These are phyloP conservation scores for Neltuma alba DNA, from an alignment of 306 rosid genomes.

Conservation along the genomic window DNA sequence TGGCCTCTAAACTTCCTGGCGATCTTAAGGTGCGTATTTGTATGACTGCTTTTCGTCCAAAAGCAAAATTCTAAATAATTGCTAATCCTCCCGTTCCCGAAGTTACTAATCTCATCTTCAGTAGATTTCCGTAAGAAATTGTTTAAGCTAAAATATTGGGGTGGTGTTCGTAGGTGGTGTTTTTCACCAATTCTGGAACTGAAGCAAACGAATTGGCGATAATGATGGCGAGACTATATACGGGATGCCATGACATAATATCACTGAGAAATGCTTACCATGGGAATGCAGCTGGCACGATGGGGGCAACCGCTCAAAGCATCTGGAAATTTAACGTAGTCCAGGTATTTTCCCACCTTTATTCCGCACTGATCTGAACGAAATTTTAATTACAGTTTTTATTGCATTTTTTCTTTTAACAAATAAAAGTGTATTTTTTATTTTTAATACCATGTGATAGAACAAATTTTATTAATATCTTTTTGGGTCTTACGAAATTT, in stretches of 20 bases:
- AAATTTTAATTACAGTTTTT: too few relatives aligned
- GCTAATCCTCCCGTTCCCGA: not conserved
- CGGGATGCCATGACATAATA: slow-evolving; percentile 67
- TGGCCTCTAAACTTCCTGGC: slow-evolving; percentile 71
- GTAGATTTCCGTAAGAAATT: not conserved
- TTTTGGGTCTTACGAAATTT: not conserved
- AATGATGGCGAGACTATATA: slow-evolving; percentile 58
- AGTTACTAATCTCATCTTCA: not conserved
- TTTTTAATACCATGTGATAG: too few relatives aligned
- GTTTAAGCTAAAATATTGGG: not conserved
- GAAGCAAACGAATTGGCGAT: slow-evolving; percentile 75
- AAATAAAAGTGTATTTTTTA: not conserved
- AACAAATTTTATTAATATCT: not conserved
- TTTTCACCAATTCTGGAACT: slow-evolving; percentile 75
- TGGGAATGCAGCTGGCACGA: slow-evolving; percentile 73
- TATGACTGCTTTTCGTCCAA: not conserved
- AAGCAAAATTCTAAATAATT: not conserved
- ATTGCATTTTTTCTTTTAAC: not conserved
- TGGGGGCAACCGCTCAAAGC: slow-evolving; percentile 77
- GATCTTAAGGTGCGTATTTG: slow-evolving; percentile 61
- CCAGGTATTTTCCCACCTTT: slow-evolving; percentile 43
- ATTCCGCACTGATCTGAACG: too few relatives aligned
- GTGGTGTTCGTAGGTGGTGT: slow-evolving; percentile 50
- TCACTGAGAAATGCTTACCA: slow-evolving; percentile 71
- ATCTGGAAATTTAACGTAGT: slow-evolving; percentile 63